Evolutionary conservation across 2,329 filamentous ascomycete species (phyloP).

Genomic region (Helotiales sp.): DNA sequence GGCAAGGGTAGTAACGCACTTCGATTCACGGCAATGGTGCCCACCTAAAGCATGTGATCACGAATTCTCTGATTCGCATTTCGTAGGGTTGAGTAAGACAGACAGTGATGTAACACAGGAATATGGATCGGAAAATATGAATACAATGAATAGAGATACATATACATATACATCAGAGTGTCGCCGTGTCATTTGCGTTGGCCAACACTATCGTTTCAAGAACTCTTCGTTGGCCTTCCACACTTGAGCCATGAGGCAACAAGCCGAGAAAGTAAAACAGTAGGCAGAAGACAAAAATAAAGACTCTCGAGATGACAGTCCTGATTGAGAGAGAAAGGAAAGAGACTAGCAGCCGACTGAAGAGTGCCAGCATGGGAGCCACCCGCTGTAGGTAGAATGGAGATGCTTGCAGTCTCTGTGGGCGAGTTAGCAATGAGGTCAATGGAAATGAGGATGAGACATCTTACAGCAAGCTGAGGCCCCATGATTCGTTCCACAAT

Average conservation of each 20-base stretch:
- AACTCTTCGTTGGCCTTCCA: slow-evolving; percentile 4
- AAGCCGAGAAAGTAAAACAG: slow-evolving; percentile 20
- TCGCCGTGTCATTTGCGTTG: slow-evolving; percentile 1
- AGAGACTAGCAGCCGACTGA: slow-evolving; percentile 12
- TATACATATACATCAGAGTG: not conserved
- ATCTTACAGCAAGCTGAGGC: slow-evolving; percentile 17
- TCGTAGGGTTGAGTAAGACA: too few species aligned
- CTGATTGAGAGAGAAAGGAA: slow-evolving; percentile 19
- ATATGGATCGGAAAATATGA: too few species aligned
- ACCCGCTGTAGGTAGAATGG: slow-evolving; percentile 11
- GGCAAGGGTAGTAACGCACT: too few species aligned
- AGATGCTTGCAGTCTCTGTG: slow-evolving; percentile 9
- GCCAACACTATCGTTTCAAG: slow-evolving; percentile 8
- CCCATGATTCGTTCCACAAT: slow-evolving; percentile 14
- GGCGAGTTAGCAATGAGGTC: not conserved
- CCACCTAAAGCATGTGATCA: too few species aligned
- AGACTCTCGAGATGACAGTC: slow-evolving; percentile 17
- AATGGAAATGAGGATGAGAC: not conserved
- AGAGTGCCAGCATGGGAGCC: slow-evolving; percentile 7
- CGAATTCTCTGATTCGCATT: too few species aligned
- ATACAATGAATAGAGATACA: too few species aligned
- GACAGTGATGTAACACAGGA: too few species aligned
- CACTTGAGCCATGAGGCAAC: slow-evolving; percentile 3
- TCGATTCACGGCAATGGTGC: too few species aligned
- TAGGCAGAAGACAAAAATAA: slow-evolving; percentile 15